These are phyloP conservation scores for Acmispon strigosus DNA, from an alignment of 306 rosid species.

Conservation along the genomic window DNA sequence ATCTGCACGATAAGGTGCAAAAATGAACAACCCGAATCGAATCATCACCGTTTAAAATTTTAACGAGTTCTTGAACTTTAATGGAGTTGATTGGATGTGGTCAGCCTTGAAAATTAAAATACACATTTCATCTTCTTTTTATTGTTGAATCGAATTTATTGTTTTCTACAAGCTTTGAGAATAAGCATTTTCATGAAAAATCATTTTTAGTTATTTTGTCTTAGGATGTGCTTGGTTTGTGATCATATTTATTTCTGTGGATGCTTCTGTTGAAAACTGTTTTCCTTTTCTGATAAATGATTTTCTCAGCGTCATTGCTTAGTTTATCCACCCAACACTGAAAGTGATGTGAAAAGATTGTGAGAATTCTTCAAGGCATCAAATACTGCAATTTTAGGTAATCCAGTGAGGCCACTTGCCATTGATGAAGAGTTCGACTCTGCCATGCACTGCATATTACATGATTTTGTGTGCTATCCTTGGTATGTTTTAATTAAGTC, in stretches of 20 bases:
- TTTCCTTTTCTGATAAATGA: not conserved
- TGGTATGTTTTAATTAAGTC: not conserved
- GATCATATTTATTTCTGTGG: not conserved
- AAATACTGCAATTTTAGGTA: conserved; percentile 41
- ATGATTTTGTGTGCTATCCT: not conserved
- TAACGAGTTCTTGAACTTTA: no score
- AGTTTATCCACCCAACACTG: conserved; percentile 34
- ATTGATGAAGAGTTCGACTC: conserved; percentile 36
- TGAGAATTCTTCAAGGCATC: conserved; percentile 39
- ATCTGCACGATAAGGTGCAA: not conserved
- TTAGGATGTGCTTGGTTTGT: not conserved
- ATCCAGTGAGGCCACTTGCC: conserved; percentile 48
- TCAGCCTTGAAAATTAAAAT: not conserved
- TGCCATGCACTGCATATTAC: conserved; percentile 3
- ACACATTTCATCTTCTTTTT: not conserved
- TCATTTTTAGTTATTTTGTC: not conserved
- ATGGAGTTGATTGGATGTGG: not conserved
- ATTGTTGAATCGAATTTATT: not conserved
- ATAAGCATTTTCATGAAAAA: not conserved
- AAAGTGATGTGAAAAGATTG: conserved; percentile 37
- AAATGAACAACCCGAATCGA: not conserved
- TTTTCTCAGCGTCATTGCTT: conserved; percentile 37
- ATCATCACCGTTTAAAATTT: no score
- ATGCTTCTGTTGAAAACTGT: not conserved
- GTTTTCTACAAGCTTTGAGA: not conserved